Conservation (phyloP, 2,329 filamentous ascomycete species). For the Tolypocladium cylindrosporum region DNA sequence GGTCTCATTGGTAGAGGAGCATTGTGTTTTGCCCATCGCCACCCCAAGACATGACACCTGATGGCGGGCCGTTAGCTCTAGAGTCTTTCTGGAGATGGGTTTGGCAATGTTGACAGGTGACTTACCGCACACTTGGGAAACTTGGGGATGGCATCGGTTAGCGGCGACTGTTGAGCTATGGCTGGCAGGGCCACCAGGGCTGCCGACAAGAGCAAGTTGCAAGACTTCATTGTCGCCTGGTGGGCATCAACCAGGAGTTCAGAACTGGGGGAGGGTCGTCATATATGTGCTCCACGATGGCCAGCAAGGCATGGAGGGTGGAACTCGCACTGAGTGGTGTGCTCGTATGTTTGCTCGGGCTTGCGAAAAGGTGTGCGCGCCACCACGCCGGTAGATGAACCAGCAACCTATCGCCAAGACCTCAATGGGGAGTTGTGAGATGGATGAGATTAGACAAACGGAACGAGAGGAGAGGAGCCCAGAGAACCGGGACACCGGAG, state of each 20-base stretch:
- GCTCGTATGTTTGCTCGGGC: not conserved
- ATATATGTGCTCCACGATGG: not conserved
- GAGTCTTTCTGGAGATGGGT: not conserved
- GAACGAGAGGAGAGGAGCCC: not conserved
- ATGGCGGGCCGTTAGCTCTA: not conserved
- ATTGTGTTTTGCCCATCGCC: conserved; percentile 15
- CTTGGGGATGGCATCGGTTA: not conserved
- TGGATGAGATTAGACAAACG: not conserved
- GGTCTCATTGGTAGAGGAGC: conserved; percentile 13
- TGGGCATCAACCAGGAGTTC: not conserved
- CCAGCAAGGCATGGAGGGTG: not conserved
- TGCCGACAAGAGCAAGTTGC: not conserved
- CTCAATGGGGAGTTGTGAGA: not conserved
- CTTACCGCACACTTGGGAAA: conserved; percentile 3
- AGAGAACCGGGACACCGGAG: not conserved
- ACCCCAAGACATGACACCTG: conserved; percentile 12
- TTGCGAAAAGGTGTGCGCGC: not conserved
- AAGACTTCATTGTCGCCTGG: not conserved
- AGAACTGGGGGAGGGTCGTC: not conserved
- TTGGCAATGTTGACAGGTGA: not conserved
- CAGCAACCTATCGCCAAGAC: not conserved
- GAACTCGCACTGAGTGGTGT: not conserved
- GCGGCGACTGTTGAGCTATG: not conserved
- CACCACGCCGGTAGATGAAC: not conserved
- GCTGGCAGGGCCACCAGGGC: not conserved